Evolutionary conservation across 345 rosid genomes (phyloP), one percentile per base, ranked within the genome.

Genomic region (Viola odorata): DNA sequence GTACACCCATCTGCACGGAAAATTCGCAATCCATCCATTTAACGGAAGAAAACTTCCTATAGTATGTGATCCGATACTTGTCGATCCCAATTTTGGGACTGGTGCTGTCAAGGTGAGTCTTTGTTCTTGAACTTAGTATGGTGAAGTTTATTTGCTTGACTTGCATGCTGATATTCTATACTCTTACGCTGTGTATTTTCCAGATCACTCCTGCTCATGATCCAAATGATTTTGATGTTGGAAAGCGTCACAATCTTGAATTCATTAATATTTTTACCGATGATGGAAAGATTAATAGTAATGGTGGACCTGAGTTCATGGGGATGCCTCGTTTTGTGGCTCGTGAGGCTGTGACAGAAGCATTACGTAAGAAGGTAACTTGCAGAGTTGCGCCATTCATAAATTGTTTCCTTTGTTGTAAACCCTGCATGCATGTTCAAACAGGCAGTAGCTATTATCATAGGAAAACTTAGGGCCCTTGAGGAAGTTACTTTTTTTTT

Each of bases 171-270:
- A 49, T 62, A 11, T 7, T 50, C 51, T 39, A 50, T 52, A 42
- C 55, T 44, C 62, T 60, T 36, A 1, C 69, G 42, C 32, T 23
- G 32, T 47, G 13, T n/a, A 47, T 69, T 69, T 70, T 60, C 66
- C 84, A 94, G 97, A 94, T 94, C 60, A 94, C 99, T 65, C 99
- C 99, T 4, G 97, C 96, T 0, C 99, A 94, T 60, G 99, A 94
- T 73, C 95, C 91, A 66, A 85, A 94, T 80, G 99, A 94, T 80
- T 94, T 81, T 72, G 85, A 85, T 64, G 96, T 88, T 56, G 97
- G 99, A 67, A 94, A 81, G 80, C 91, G 95, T 49, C 96, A 88
- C 72, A 72, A 71, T 65, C 88, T 94, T 49, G 83, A 85, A 57
- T 88, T 86, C 69, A 81, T 94, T 41, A 90, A 86, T 79, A 77